Percentiles rank a stretch among this genome's conserved stretches.
Evolutionary conservation across 371 early-diverging fungal species (phyloP).

Genomic region (Mycotypha africana): DNA sequence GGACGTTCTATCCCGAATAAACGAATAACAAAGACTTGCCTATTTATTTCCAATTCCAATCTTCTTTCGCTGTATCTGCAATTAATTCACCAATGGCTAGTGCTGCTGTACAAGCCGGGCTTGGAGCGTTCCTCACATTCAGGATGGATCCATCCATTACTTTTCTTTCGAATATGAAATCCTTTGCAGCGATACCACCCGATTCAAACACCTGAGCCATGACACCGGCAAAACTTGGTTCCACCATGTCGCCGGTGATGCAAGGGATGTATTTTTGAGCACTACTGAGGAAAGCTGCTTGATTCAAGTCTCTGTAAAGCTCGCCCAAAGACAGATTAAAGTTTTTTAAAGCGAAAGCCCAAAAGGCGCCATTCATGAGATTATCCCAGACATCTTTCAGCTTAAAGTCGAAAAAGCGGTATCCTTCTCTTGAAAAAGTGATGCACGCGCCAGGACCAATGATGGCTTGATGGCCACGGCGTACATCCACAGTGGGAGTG

Average conservation of each 20-base stretch:
- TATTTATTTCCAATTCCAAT: conserved; percentile 24
- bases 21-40: too few species aligned
- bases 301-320: conserved; percentile 31
- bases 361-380: conserved; percentile 24
- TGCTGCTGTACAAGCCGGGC: conserved; percentile 34
- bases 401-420: conserved; percentile 32
- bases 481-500: conserved; percentile 33
- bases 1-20: too few species aligned
- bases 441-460: conserved; percentile 45
- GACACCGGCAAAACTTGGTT: conserved; percentile 36
- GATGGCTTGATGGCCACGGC: conserved; percentile 38
- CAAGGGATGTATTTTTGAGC: conserved; percentile 26
- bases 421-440: conserved; percentile 37
- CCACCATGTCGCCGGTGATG: conserved; percentile 34
- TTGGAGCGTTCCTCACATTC: conserved; percentile 38
- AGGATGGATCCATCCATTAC: conserved; percentile 29
- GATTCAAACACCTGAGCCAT: conserved; percentile 40
- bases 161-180: conserved; percentile 33
- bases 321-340: conserved; percentile 28
- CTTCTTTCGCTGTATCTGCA: conserved; percentile 26
- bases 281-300: conserved; percentile 25
- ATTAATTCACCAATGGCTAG: conserved; percentile 39
- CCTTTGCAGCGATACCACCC: conserved; percentile 34
- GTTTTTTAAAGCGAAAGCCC: conserved; percentile 31
- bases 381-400: conserved; percentile 23